These are phyloP conservation scores for Meyerozyma guilliermondii DNA, from an alignment of 1,139 yeast species.

Conservation along the genomic window DNA sequence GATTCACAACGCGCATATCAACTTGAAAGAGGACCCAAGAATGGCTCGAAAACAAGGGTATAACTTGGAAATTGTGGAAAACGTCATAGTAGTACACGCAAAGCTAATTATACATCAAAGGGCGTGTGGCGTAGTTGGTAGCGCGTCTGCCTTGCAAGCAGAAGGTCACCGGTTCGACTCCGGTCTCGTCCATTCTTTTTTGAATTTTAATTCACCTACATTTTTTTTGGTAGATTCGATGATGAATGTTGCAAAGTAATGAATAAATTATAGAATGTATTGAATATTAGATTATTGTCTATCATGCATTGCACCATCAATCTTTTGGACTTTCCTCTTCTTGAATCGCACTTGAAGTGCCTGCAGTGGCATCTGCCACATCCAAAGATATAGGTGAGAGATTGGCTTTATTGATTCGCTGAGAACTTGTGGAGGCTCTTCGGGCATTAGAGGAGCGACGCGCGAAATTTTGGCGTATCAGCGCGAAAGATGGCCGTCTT, in stretches of 20 bases:
- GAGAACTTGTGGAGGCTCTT: constrained; percentile 2
- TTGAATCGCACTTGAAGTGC: constrained; percentile 3
- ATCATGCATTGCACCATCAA: neutral
- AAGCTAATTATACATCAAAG: constrained; percentile 10
- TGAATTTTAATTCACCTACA: constrained; percentile 6
- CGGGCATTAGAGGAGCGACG: neutral
- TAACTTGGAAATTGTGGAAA: neutral
- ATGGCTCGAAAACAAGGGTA: too few relatives aligned
- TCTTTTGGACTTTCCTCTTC: too few relatives aligned
- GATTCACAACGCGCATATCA: too few relatives aligned
- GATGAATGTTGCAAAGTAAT: neutral
- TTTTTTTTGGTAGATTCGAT: too few relatives aligned
- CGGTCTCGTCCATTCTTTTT: constrained; percentile 52
- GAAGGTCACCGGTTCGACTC: constrained; percentile 65
- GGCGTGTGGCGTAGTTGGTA: constrained; percentile 74
- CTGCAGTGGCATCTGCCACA: constrained; percentile 17
- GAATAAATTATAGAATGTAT: neutral
- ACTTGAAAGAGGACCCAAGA: too few relatives aligned
- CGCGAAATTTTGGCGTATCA: neutral
- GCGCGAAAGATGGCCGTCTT: constrained; percentile 2
- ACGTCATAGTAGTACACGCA: neutral
- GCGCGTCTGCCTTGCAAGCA: constrained; percentile 68
- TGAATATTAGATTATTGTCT: neutral
- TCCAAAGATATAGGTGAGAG: constrained; percentile 11
- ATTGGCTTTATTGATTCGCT: constrained; percentile 14